Percentiles rank a stretch among this genome's conserved stretches.
phyloP scores from a whole-genome alignment of 345 rosid genomes.

The Eucalyptus coolabah region DNA sequence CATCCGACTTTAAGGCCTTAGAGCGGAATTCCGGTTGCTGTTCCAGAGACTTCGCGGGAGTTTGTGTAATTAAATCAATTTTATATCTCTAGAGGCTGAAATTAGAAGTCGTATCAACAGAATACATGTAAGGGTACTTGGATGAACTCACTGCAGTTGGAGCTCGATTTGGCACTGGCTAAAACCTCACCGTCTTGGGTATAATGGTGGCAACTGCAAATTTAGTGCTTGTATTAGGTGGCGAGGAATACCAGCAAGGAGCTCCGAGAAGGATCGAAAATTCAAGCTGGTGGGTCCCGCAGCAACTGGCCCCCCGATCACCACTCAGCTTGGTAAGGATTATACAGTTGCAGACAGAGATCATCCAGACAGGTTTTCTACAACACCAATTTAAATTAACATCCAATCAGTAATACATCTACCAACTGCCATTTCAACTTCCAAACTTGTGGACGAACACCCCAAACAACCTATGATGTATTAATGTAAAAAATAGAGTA shows the following conservation, averaged over 20 bases:
- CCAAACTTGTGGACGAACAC: not conserved
- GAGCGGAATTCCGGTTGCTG: not conserved
- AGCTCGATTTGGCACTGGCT: conserved; percentile 19
- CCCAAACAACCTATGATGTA: too few species aligned
- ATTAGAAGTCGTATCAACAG: not conserved
- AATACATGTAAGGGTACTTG: conserved; percentile 16
- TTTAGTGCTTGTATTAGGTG: conserved; percentile 17
- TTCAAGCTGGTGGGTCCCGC: conserved; percentile 55
- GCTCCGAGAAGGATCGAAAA: conserved; percentile 59
- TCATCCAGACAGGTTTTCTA: not conserved
- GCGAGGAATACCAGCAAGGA: conserved; percentile 39
- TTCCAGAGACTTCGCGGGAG: not conserved
- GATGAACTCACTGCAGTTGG: conserved; percentile 13
- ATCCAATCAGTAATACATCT: not conserved
- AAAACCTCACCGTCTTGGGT: conserved; percentile 63
- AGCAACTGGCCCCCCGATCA: conserved; percentile 73
- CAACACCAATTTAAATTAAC: too few species aligned
- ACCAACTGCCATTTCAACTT: not conserved
- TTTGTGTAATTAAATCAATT: not conserved
- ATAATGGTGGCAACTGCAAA: conserved; percentile 44
- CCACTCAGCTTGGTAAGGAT: conserved; percentile 21
- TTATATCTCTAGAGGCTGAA: not conserved
- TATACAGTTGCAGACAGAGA: not conserved
- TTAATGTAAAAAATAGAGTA: too few species aligned
- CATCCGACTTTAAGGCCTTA: not conserved